Conservation (phyloP, 2,329 filamentous ascomycete genomes). For the Neofusicoccum cordaticola region DNA sequence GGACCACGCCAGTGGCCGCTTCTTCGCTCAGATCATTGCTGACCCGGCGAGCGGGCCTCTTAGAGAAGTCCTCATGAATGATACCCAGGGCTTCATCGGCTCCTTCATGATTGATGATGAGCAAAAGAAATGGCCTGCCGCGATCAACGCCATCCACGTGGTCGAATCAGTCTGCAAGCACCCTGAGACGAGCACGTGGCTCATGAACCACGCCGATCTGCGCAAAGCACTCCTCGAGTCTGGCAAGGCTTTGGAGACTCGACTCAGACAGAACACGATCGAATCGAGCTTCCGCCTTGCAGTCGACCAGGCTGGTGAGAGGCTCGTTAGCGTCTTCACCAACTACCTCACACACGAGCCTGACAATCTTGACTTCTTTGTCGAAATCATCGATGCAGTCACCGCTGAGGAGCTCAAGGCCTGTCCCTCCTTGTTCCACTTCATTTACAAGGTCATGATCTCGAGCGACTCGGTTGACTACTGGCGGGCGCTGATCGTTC, state of each 20-base stretch:
- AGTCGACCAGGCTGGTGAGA: conserved; percentile 84
- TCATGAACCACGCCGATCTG: conserved; percentile 54
- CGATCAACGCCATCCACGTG: conserved; percentile 85
- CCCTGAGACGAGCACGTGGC: conserved; percentile 64
- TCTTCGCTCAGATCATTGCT: conserved; percentile 82
- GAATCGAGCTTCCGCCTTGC: conserved; percentile 73
- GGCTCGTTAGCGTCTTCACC: conserved; percentile 81
- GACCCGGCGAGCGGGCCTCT: conserved; percentile 72
- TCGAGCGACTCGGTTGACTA: conserved; percentile 81
- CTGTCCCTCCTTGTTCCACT: conserved; percentile 71
- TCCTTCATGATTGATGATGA: conserved; percentile 62
- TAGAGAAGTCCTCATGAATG: conserved; percentile 69
- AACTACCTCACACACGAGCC: conserved; percentile 73
- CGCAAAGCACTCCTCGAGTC: conserved; percentile 61
- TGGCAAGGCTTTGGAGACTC: conserved; percentile 75
- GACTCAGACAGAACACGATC: conserved; percentile 67
- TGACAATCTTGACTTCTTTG: conserved; percentile 77
- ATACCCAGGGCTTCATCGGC: conserved; percentile 69
- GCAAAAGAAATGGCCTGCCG: conserved; percentile 69
- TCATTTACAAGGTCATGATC: conserved; percentile 83
- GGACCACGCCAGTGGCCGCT: conserved; percentile 82
- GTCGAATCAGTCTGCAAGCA: conserved; percentile 74
- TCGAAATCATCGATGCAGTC: conserved; percentile 78
- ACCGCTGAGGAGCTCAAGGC: conserved; percentile 79
- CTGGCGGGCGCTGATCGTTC: conserved; percentile 76